Base-by-base conservation (phyloP, 495 filamentous ascomycete genomes). In the Aspergillus incahuasiensis region DNA sequence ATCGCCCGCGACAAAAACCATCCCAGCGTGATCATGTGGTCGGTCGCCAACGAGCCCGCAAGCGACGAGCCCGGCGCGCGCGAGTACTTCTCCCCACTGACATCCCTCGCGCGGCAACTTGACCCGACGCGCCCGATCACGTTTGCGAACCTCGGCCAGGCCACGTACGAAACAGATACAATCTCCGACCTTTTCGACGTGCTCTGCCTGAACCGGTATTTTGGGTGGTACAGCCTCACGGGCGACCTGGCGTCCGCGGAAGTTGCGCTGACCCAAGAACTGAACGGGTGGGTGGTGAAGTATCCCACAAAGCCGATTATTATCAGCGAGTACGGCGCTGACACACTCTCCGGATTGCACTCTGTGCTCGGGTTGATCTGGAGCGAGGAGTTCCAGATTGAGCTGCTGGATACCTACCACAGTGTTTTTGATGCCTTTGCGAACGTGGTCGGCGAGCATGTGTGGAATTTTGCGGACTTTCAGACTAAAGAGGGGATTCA, bases 121-220 rank as follows among this genome's bases (percentile, higher is more conserved):
- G 45, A 48, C 25, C 45, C 45, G 3, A 28, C 45, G 9, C 45
- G 45, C 3, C 45, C 45, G 1, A 28, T 48, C 1, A 28, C 18
- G 4, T 48, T 48, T 13, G 45, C 30, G 1, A 48, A 48, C n/a
- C 16, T 34, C 3, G 25, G 24, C 25, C 45, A 19, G 25, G 45
- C 45, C 8, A 48, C 45, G 5, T 48, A 48, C 25, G 45, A 34
- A 9, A 34, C 13, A 7, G 45, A 48, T 20, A 15, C n/a, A n/a
- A 48, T 48, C 45, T 48, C 45, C n/a, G 45, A 48, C 30, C 5
- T 48, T n/a, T 48, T 48, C 28, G 45, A 48, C 8, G 45, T 48
- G 13, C 45, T 48, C 24, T 48, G 45, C 20, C 45, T 48, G 45
- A 48, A 48, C 18, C 45, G 45, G 15, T 48, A 48, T 20, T 48